Evolutionary conservation across 805 yeast genomes (phyloP).

Genomic region (Pichia membranifaciens): DNA sequence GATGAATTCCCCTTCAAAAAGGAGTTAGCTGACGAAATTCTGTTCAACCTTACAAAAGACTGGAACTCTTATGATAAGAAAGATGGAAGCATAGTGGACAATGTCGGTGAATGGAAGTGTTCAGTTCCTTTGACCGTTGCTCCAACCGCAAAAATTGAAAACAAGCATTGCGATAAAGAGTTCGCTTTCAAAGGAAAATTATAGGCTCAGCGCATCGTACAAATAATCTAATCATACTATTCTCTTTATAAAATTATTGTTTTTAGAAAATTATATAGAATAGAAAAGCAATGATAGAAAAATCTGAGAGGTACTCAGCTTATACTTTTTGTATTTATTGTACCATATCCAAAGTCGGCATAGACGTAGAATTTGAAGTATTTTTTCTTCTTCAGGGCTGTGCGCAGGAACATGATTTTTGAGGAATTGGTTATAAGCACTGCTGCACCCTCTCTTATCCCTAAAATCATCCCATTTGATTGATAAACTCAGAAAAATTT

Average conservation of each 20-base stretch:
- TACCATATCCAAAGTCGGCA: no score
- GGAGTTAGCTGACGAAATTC: constrained; percentile 17
- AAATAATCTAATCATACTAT: neutral
- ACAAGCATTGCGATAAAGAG: constrained; percentile 21
- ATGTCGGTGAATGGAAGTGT: constrained; percentile 52
- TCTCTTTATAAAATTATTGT: neutral
- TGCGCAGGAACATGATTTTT: no score
- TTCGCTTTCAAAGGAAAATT: neutral
- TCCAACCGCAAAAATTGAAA: constrained; percentile 46
- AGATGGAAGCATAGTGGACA: constrained; percentile 40
- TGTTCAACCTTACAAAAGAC: constrained; percentile 15
- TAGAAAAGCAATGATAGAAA: no score
- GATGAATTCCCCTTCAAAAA: constrained; percentile 16
- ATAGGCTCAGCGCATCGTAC: constrained; percentile 4
- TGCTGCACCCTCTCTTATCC: neutral
- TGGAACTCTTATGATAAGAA: constrained; percentile 8
- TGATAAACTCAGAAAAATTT: no score
- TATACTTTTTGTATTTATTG: no score
- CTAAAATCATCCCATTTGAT: no score
- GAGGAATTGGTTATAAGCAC: no score
- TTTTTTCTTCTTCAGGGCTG: no score
- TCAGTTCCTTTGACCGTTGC: constrained; percentile 48
- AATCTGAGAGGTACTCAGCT: no score
- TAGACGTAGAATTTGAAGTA: no score
- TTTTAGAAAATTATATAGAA: no score